A percentile compares a stretch with the other conserved stretches of the same genome.
phyloP scores from a whole-genome alignment of 495 filamentous ascomycete species.

The Lophium mytilinum region DNA sequence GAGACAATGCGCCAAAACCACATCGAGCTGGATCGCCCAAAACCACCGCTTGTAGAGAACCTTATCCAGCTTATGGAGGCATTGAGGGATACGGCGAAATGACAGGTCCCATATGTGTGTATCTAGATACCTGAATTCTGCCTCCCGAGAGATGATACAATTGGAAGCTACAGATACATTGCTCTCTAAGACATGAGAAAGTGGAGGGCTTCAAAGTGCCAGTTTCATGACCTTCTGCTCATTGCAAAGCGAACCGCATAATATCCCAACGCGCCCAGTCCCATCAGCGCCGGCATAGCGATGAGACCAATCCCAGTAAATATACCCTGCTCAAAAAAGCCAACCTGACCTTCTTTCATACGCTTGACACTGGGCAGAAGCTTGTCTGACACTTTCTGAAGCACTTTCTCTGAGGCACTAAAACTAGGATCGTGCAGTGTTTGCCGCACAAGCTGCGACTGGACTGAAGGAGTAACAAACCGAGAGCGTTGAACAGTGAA shows the following conservation, averaged over 20 bases:
- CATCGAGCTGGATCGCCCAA: slow-evolving; percentile 25
- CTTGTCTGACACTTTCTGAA: slow-evolving; percentile 30
- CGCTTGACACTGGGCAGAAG: slow-evolving; percentile 35
- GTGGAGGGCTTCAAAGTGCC: not conserved
- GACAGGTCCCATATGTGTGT: too few species aligned
- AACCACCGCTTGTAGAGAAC: slow-evolving; percentile 47
- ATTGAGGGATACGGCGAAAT: not conserved
- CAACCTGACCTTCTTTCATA: slow-evolving; percentile 33
- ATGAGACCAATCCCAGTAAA: slow-evolving; percentile 31
- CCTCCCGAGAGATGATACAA: too few species aligned
- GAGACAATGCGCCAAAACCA: slow-evolving; percentile 43
- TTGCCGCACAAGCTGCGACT: slow-evolving; percentile 7
- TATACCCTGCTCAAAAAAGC: slow-evolving; percentile 49
- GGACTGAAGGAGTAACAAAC: slow-evolving; percentile 23
- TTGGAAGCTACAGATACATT: too few species aligned
- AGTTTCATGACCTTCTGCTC: too few species aligned
- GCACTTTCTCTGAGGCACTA: slow-evolving; percentile 16
- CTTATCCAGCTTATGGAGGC: slow-evolving; percentile 46
- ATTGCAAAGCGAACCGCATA: not conserved
- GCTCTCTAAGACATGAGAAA: too few species aligned
- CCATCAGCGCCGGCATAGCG: slow-evolving; percentile 11
- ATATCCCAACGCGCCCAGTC: slow-evolving; percentile 4
- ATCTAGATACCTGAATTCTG: too few species aligned
- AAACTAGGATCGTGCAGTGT: slow-evolving; percentile 12
- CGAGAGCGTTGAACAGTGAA: slow-evolving; percentile 40